Percentiles rank a stretch among this genome's conserved stretches.
Evolutionary conservation across 805 yeast species (phyloP).

Genomic region (Saturnispora diversa): DNA sequence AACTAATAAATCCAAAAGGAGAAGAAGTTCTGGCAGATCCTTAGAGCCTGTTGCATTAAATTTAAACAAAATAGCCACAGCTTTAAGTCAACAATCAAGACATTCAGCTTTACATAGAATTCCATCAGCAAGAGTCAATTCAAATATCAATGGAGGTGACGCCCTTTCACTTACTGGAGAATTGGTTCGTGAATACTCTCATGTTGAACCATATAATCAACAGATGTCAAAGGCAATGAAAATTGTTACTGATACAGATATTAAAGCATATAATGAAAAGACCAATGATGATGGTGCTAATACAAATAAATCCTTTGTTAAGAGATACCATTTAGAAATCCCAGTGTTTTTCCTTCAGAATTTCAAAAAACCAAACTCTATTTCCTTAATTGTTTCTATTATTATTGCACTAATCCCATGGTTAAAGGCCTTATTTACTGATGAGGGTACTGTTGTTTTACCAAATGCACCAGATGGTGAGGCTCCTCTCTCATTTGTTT

Average conservation of each 20-base stretch:
- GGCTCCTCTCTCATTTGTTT: slow-evolving; percentile 48
- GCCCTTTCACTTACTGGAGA: slow-evolving; percentile 23
- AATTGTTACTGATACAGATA: slow-evolving; percentile 30
- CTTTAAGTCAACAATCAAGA: slow-evolving; percentile 6
- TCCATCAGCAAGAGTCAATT: slow-evolving; percentile 26
- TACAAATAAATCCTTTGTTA: slow-evolving; percentile 23
- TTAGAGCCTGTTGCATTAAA: slow-evolving; percentile 9
- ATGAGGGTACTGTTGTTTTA: slow-evolving; percentile 23
- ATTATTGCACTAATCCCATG: slow-evolving; percentile 50
- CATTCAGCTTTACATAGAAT: slow-evolving; percentile 20
- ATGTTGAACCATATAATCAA: slow-evolving; percentile 28
- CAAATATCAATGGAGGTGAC: neutral
- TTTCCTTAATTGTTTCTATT: slow-evolving; percentile 38
- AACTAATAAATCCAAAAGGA: neutral
- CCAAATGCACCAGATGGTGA: slow-evolving; percentile 40
- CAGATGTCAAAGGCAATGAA: slow-evolving; percentile 24
- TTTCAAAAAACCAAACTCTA: slow-evolving; percentile 41
- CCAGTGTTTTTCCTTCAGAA: slow-evolving; percentile 34
- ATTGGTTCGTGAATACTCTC: slow-evolving; percentile 30
- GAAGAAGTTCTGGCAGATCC: slow-evolving; percentile 2
- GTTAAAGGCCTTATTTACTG: slow-evolving; percentile 38
- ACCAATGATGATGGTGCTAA: slow-evolving; percentile 21
- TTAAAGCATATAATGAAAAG: slow-evolving; percentile 4
- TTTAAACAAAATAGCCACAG: neutral
- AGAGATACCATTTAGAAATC: slow-evolving; percentile 25